Conservation (phyloP, 202 grass and related monocot species). For the Zoysia matrella region DNA sequence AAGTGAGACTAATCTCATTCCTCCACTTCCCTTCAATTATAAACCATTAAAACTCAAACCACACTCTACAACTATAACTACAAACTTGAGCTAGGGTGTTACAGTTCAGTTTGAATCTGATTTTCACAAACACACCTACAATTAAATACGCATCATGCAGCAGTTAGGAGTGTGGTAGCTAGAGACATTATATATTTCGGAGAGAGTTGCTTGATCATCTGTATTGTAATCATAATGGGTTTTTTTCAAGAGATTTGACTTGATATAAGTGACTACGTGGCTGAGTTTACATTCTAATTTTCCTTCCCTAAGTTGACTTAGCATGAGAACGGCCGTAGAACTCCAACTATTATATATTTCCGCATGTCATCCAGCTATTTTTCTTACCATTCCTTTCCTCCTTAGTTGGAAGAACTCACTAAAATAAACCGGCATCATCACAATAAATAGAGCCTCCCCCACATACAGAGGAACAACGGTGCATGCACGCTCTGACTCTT, state of each 20-base stretch:
- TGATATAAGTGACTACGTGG: background rate
- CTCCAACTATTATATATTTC: background rate
- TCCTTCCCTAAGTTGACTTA: background rate
- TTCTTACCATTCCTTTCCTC: background rate
- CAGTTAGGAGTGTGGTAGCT: no score
- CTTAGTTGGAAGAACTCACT: constrained; percentile 1
- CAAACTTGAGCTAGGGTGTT: no score
- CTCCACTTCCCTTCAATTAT: no score
- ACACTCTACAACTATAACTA: no score
- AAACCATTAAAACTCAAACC: no score
- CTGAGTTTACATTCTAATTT: background rate
- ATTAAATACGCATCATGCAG: no score
- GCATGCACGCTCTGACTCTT: constrained; percentile 23
- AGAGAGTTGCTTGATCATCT: background rate
- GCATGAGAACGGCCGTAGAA: background rate
- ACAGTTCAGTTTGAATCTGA: no score
- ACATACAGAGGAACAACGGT: constrained; percentile 20
- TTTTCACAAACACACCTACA: no score
- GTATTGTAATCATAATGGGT: background rate
- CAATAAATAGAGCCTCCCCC: constrained; percentile 34
- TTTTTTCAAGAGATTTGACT: constrained; percentile 3
- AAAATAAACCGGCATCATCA: background rate
- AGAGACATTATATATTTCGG: no score
- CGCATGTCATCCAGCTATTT: background rate
- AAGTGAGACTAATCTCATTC: no score